These are phyloP conservation scores for Cladosporium sp. DNA, from an alignment of 2,329 filamentous ascomycete species.

Conservation along the genomic window DNA sequence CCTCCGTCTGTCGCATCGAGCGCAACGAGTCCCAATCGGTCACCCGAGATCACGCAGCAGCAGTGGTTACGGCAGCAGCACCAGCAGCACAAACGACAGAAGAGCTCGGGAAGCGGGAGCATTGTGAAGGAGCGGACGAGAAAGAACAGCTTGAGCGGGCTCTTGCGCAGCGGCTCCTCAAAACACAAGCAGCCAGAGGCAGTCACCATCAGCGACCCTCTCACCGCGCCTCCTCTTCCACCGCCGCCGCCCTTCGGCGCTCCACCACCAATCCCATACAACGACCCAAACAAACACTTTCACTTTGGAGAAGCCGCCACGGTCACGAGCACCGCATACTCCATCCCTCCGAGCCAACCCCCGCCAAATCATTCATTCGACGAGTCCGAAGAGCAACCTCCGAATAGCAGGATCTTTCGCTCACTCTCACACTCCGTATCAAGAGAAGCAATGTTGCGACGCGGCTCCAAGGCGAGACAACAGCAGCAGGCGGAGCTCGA, in stretches of 20 bases:
- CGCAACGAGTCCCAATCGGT: slow-evolving; percentile 14
- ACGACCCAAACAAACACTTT: slow-evolving; percentile 9
- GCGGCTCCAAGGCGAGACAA: slow-evolving; percentile 38
- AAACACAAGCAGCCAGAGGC: slow-evolving; percentile 6
- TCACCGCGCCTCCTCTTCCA: slow-evolving; percentile 16
- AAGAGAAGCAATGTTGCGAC: slow-evolving; percentile 33
- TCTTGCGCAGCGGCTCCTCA: slow-evolving; percentile 13
- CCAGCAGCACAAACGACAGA: slow-evolving; percentile 10
- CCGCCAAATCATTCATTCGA: neutral
- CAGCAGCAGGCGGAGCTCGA: slow-evolving; percentile 24
- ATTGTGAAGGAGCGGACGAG: slow-evolving; percentile 5
- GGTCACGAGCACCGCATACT: slow-evolving; percentile 15
- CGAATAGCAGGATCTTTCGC: slow-evolving; percentile 16
- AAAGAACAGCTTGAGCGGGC: slow-evolving; percentile 18
- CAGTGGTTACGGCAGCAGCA: neutral
- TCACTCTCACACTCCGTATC: slow-evolving; percentile 12
- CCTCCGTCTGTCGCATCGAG: slow-evolving; percentile 20
- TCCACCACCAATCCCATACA: slow-evolving; percentile 4
- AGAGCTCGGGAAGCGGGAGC: slow-evolving; percentile 17
- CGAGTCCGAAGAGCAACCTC: slow-evolving; percentile 13
- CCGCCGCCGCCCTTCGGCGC: neutral
- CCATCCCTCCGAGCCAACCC: neutral
- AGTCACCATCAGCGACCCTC: neutral
- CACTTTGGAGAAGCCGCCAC: slow-evolving; percentile 7
- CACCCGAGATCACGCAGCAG: slow-evolving; percentile 14